Evolutionary conservation across 352 stramenopile genomes (phyloP), one percentile per base, ranked within the genome.

Genomic region (Pythium dissotocum): DNA sequence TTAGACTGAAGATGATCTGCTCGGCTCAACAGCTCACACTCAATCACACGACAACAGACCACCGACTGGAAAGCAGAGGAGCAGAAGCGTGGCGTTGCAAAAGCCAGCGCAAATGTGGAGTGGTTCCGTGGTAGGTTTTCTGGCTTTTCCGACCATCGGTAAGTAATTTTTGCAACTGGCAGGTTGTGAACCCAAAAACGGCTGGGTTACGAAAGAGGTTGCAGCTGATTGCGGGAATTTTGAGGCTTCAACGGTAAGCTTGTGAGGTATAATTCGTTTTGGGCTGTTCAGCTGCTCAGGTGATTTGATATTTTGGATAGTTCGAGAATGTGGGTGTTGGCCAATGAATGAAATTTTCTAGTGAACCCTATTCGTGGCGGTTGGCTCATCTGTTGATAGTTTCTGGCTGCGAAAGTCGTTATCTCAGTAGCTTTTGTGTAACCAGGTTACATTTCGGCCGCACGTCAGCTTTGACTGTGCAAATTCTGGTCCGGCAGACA

Each of bases 291-390:
- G 28, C 21, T 30, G 14, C 10, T 24, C n/a, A 1, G 18, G 36
- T 57, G 4, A 49, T 49, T 49, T 16, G 14, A 49, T 14, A 26
- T 49, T 16, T 53, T 53, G 21, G 18, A 6, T 13, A 16, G n/a
- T 48, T 48, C 5, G 10, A 48, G 40, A 55, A 30, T 55, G 26
- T 33, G 26, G 48, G n/a, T 55, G 48, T 9, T 26, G 51, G 26
- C 9, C 12, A 54, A 24, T 2, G 14, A 42, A 28, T 55, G 56
- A 59, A 61, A 70, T 54, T 60, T 70, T 70, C 28, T 42, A 3
- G 4, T 40, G 58, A 64, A 40, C 63, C 63, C 63, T 70, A 70
- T 28, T 61, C 62, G 38, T 58, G n/a, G 33, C 49, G 40, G 44
- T 28, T 26, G 46, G 7, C 42, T 63, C 38, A 46, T 59, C 53